Base-by-base conservation (phyloP, 2,329 filamentous ascomycete species). In the Botryotinia narcissicola region DNA sequence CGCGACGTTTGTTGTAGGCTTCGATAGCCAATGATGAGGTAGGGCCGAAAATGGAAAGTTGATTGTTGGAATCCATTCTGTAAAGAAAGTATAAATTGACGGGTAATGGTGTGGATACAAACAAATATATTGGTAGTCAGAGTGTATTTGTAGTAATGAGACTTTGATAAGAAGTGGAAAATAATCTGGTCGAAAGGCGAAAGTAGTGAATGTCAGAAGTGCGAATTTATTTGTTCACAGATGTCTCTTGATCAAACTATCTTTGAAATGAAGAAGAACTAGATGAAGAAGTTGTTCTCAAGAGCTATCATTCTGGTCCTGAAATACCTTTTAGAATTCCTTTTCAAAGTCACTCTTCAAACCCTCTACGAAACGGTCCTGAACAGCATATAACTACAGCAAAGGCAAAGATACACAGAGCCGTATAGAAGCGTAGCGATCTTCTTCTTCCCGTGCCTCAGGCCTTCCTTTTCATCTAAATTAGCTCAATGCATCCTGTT, bases 371-470 rank as follows among this genome's bases (percentile, higher is more conserved):
- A 29, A 29, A 29, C 14, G 6, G 2, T 54, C 3, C 12, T 18
- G 14, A 29, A 29, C 1, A 29, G 2, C n/a, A 54, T 29, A 1
- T 5, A 18, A 42, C 16, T n/a, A 18, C n/a, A 54, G 5, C 51
- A 16, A 29, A 14, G n/a, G 0, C 25, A 54, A 4, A 14, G 18
- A 18, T 0, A 18, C 6, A 1, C 4, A 25, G 25, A 25, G 10
- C 57, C 4, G 7, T 60, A 25, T 0, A 4, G 32, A 9, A 61
- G 4, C 9, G 10, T 25, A 61, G 20, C 4, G 3, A 60, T 25
- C 32, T 37, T 20, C 9, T 7, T 7, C 12, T 32, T 5, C 10
- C 10, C 10, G 1, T 14, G 32, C 14, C 32, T 40, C 25, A 14
- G 14, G 7, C 12, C 12, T 7, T 40, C 22, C 2, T 14, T 40